Evolutionary conservation across 2,329 filamentous ascomycete genomes (phyloP).

Genomic region (Madurella fahalii): DNA sequence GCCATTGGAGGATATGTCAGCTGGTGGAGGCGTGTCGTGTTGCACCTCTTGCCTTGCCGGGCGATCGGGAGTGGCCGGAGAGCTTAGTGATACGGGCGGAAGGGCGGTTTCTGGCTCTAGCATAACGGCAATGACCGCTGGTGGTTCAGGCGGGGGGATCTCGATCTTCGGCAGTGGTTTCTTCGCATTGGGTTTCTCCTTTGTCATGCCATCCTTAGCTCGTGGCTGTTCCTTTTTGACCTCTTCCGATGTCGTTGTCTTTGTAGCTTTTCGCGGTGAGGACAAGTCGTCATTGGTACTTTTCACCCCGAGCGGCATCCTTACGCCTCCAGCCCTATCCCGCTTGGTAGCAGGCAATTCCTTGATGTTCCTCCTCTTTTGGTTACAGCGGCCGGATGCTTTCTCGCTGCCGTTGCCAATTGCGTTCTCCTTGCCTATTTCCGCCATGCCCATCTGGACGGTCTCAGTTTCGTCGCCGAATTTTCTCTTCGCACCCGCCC

Average conservation of each 20-base stretch:
- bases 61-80: constrained; percentile 48
- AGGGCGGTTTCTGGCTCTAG: constrained; percentile 31
- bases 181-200: not conserved
- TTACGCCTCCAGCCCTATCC: constrained; percentile 36
- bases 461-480: constrained; percentile 52
- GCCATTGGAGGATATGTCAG: constrained; percentile 51
- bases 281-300: constrained; percentile 56
- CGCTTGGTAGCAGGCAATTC: constrained; percentile 41
- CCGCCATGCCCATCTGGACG: constrained; percentile 31
- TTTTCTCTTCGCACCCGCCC: constrained; percentile 56
- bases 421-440: constrained; percentile 30
- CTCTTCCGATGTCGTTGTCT: constrained; percentile 34
- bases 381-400: constrained; percentile 23
- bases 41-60: constrained; percentile 30
- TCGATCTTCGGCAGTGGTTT: constrained; percentile 18
- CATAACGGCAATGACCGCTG: constrained; percentile 21
- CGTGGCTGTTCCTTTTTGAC: constrained; percentile 28
- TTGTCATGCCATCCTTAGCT: constrained; percentile 30
- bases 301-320: constrained; percentile 53
- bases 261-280: constrained; percentile 53
- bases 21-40: constrained; percentile 57
- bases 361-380: constrained; percentile 43
- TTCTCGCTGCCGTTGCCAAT: constrained; percentile 16
- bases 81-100: constrained; percentile 39
- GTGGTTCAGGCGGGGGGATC: constrained; percentile 20